Percentiles rank a stretch among this genome's conserved stretches.
phyloP scores from a whole-genome alignment of 805 yeast species.

The Schwanniomyces vanrijiae region DNA sequence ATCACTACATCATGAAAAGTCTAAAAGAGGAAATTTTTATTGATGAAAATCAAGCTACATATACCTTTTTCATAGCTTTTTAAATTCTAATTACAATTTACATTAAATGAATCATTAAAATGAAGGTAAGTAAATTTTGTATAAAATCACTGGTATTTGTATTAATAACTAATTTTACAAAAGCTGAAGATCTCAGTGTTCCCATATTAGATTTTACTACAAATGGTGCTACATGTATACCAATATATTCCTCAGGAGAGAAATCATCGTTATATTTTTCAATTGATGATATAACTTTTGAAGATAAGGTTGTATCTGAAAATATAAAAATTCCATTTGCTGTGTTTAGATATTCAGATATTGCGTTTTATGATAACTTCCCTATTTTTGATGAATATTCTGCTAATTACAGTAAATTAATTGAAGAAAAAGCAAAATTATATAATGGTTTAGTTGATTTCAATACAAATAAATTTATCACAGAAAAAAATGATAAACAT shows the following conservation, averaged over 20 bases:
- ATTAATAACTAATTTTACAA: not conserved
- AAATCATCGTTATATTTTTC: not conserved
- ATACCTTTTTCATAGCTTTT: no score
- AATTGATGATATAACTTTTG: not conserved
- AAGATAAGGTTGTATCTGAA: not conserved
- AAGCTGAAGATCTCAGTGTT: no score
- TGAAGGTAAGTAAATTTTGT: no score
- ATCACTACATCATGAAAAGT: no score
- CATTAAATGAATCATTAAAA: no score
- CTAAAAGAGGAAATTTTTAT: no score
- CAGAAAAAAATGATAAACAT: no score
- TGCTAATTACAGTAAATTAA: conserved; percentile 4
- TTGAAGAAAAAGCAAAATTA: conserved; percentile 4
- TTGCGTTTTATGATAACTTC: conserved; percentile 18
- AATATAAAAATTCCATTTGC: conserved; percentile 20
- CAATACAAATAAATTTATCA: conserved; percentile 12
- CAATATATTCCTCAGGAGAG: not conserved
- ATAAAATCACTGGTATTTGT: no score
- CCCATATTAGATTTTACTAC: not conserved
- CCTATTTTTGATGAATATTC: conserved; percentile 15
- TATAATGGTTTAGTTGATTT: conserved; percentile 12
- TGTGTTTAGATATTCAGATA: conserved; percentile 23
- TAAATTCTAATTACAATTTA: no score
- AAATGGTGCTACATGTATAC: not conserved
- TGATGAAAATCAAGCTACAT: no score